These are phyloP conservation scores for Saccharomyces cerevisiae DNA, from an alignment of 805 yeast genomes.

Conservation along the genomic window DNA sequence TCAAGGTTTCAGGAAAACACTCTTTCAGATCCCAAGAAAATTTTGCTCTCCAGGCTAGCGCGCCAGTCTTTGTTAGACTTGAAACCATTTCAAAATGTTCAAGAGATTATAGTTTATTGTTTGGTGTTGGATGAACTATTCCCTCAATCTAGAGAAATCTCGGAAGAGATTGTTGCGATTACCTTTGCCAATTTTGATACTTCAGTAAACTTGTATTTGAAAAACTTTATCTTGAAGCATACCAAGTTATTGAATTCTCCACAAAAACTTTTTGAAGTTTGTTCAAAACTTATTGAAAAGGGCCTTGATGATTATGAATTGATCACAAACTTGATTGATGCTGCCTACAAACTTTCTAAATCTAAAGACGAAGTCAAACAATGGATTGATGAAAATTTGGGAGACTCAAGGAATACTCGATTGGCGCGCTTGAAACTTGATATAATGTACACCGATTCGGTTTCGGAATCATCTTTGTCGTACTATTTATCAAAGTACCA, in stretches of 20 bases:
- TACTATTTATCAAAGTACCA: slow-evolving; percentile 41
- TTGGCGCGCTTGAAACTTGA: slow-evolving; percentile 46
- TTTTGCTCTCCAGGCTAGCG: slow-evolving; percentile 54
- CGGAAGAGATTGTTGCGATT: slow-evolving; percentile 31
- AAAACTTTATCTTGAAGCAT: slow-evolving; percentile 43
- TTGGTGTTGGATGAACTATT: slow-evolving; percentile 36
- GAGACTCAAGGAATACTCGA: slow-evolving; percentile 46
- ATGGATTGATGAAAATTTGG: slow-evolving; percentile 21
- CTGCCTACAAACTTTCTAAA: slow-evolving; percentile 53
- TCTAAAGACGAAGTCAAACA: slow-evolving; percentile 33
- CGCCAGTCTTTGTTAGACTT: slow-evolving; percentile 45
- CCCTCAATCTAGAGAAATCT: slow-evolving; percentile 23
- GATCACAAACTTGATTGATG: slow-evolving; percentile 30
- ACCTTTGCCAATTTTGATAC: slow-evolving; percentile 27
- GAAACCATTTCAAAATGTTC: slow-evolving; percentile 47
- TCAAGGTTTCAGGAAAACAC: slow-evolving; percentile 34
- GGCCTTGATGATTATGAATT: slow-evolving; percentile 58
- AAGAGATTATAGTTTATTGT: slow-evolving; percentile 57
- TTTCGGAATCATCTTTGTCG: slow-evolving; percentile 26
- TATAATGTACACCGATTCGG: slow-evolving; percentile 9
- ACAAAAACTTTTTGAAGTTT: slow-evolving; percentile 35
- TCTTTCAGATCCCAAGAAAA: slow-evolving; percentile 38
- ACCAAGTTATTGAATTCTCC: slow-evolving; percentile 38
- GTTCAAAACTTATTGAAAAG: slow-evolving; percentile 39
- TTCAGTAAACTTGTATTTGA: slow-evolving; percentile 53